These are phyloP conservation scores for Scheffersomyces parashehatae DNA, from an alignment of 1,139 yeast genomes.

Conservation along the genomic window DNA sequence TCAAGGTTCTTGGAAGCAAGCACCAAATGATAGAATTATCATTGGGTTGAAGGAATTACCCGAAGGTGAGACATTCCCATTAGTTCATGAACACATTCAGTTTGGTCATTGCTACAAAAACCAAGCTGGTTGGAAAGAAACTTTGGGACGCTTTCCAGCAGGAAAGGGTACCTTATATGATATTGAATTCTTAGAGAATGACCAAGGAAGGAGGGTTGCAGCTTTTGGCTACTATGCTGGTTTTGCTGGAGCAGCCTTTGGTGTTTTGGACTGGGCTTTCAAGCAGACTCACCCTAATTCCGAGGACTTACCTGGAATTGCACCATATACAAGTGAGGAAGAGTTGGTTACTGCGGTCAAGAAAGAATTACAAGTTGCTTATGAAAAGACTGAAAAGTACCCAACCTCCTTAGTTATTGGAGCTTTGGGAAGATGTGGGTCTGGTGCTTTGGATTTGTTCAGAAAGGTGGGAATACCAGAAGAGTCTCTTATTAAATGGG, in stretches of 20 bases:
- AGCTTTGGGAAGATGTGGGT: constrained; percentile 19
- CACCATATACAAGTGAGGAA: constrained; percentile 16
- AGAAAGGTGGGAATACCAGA: constrained; percentile 18
- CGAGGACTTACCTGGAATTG: constrained; percentile 17
- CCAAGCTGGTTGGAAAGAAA: constrained; percentile 20
- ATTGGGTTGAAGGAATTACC: constrained; percentile 20
- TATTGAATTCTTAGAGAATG: constrained; percentile 19
- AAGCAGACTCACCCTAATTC: constrained; percentile 13
- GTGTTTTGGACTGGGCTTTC: constrained; percentile 20
- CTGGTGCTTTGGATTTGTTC: constrained; percentile 17
- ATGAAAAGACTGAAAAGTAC: constrained; percentile 11
- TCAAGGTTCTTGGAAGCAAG: constrained; percentile 17
- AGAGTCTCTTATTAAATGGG: constrained; percentile 16
- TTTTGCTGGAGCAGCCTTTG: constrained; percentile 19
- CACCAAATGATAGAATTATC: constrained; percentile 15
- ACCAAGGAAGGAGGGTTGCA: constrained; percentile 18
- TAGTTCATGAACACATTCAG: constrained; percentile 18
- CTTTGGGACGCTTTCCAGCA: constrained; percentile 16
- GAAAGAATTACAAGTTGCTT: constrained; percentile 4
- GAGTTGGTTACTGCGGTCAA: constrained; percentile 9
- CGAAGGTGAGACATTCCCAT: constrained; percentile 15
- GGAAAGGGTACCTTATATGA: constrained; percentile 20
- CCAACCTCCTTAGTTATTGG: constrained; percentile 17
- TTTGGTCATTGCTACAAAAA: constrained; percentile 20
- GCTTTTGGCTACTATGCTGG: constrained; percentile 20